Base-by-base conservation (phyloP, 441 rosid genomes). In the Kokia cookei region DNA sequence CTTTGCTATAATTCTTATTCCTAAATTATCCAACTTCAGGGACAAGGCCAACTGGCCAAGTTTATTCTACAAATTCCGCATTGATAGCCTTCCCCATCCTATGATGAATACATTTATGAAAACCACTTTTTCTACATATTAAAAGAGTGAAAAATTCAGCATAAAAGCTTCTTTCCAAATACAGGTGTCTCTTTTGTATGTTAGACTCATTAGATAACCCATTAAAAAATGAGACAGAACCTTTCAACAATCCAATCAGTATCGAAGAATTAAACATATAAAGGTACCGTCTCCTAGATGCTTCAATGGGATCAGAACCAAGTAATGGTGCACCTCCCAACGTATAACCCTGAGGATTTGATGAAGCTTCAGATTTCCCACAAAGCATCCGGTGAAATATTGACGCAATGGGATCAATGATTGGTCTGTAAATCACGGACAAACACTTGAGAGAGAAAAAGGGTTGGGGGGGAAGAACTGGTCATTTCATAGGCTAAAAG, bases 291-390 rank as follows among this genome's bases (percentile, higher is more conserved):
- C 51, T 47, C 15, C 19, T 50, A 47, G 99, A 86, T 71, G 99
- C 92, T 84, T 96, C 99, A 48, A 90, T 88, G 55, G 97, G 93
- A 75, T 96, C 97, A 72, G 98, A 96, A 77, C 97, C 97, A 22
- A 90, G 98, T 80, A 96, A 84, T 26, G 97, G 84, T 50, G 91
- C 86, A 58, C 90, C 89, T 37, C 91, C 92, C 55, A 88, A 55
- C 1, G 86, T 75, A 74, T 88, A 76, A 77, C 83, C 92, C 26
- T 85, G 82, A 64, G 57, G 83, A 50, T 90, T 93, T 57, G 73
- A 65, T 13, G 85, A 80, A 65, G 70, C 69, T 80, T 85, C 86
- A 42, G 88, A 80, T 81, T 86, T 90, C 82, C 97, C 97, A 74
- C 98, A 96, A 58, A 89, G 82, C 90, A 91, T 73, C 72, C 93